Evolutionary conservation across 208 protist species (phyloP).

Genomic region (Leishmania guyanensis): DNA sequence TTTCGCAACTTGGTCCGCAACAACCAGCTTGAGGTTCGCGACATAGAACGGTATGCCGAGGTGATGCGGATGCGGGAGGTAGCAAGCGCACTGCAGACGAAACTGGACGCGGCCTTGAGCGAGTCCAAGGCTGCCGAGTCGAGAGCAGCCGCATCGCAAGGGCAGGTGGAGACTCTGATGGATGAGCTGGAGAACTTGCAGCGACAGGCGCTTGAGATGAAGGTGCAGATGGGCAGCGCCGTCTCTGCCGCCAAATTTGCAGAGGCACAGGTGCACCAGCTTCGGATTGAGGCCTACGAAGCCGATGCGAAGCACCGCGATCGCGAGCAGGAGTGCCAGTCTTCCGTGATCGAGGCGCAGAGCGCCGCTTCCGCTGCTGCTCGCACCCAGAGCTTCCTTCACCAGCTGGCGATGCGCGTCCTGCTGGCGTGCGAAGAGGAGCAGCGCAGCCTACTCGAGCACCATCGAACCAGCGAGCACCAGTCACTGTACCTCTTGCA

Average conservation of each 20-base stretch:
- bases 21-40: slow-evolving; percentile 37
- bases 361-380: slow-evolving; percentile 6
- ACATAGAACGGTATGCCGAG: slow-evolving; percentile 35
- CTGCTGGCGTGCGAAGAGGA: slow-evolving; percentile 39
- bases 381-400: not conserved
- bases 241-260: slow-evolving; percentile 29
- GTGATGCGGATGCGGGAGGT: slow-evolving; percentile 34
- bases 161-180: slow-evolving; percentile 22
- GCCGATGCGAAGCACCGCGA: slow-evolving; percentile 23
- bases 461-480: slow-evolving; percentile 34
- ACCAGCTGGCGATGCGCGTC: slow-evolving; percentile 17
- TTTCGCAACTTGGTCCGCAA: slow-evolving; percentile 34
- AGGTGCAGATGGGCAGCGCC: slow-evolving; percentile 35
- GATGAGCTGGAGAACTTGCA: slow-evolving; percentile 33
- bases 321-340: slow-evolving; percentile 31
- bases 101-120: slow-evolving; percentile 25
- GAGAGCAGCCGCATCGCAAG: slow-evolving; percentile 10
- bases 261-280: slow-evolving; percentile 31
- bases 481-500: slow-evolving; percentile 34
- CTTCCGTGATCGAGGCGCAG: slow-evolving; percentile 34
- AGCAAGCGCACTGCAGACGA: slow-evolving; percentile 25
- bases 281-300: slow-evolving; percentile 31
- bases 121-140: slow-evolving; percentile 19
- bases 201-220: slow-evolving; percentile 28
- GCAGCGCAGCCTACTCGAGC: slow-evolving; percentile 48